phyloP scores from a whole-genome alignment of 2,329 filamentous ascomycete genomes.

The Nothomitra cinnamomea region DNA sequence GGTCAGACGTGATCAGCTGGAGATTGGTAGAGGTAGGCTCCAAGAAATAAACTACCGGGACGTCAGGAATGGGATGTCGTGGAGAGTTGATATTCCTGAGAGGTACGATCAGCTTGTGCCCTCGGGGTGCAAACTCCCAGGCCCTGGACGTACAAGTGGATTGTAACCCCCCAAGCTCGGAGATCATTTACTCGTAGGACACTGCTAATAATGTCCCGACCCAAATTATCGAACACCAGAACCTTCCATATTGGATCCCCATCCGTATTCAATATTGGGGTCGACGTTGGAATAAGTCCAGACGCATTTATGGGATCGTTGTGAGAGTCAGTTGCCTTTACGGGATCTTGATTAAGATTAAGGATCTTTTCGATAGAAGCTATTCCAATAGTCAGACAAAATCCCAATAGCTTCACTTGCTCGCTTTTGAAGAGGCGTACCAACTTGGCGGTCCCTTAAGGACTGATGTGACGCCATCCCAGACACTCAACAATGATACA shows the following conservation, averaged over 20 bases:
- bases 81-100: slow-evolving; percentile 60
- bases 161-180: slow-evolving; percentile 84
- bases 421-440: slow-evolving; percentile 25
- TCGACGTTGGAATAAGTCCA: slow-evolving; percentile 47
- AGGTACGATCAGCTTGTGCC: neutral
- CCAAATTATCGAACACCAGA: slow-evolving; percentile 81
- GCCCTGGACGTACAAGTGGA: slow-evolving; percentile 62
- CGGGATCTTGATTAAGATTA: slow-evolving; percentile 67
- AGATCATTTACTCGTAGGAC: slow-evolving; percentile 88
- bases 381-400: slow-evolving; percentile 22
- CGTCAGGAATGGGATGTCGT: slow-evolving; percentile 84
- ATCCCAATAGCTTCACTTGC: slow-evolving; percentile 15
- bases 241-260: slow-evolving; percentile 97
- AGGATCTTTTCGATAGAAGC: slow-evolving; percentile 90
- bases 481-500: neutral
- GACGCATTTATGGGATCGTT: slow-evolving; percentile 42
- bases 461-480: slow-evolving; percentile 39
- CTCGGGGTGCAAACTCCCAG: neutral
- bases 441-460: slow-evolving; percentile 56
- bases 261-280: slow-evolving; percentile 69
- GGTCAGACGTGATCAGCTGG: slow-evolving; percentile 65
- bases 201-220: slow-evolving; percentile 91
- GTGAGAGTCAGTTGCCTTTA: slow-evolving; percentile 34
- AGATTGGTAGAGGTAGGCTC: slow-evolving; percentile 74
- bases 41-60: slow-evolving; percentile 90